phyloP scores from a whole-genome alignment of 306 rosid genomes.

The Rosa lucieae region DNA sequence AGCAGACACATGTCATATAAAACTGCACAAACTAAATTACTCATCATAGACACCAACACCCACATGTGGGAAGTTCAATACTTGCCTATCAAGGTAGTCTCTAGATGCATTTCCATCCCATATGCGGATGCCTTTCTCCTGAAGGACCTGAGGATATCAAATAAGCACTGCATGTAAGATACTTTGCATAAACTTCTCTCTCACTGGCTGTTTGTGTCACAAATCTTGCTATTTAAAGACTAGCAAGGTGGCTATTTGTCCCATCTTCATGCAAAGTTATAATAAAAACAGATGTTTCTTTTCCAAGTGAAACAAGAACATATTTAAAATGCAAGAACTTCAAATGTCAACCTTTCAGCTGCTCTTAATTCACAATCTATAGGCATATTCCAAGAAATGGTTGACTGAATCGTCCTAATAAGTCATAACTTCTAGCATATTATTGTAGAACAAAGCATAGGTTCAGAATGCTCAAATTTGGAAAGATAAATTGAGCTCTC shows the following conservation, averaged over 20 bases:
- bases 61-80: slow-evolving; percentile 21
- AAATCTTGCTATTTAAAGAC: background rate
- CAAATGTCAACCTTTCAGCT: background rate
- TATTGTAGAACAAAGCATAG: background rate
- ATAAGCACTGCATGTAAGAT: background rate
- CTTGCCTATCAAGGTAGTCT: slow-evolving; percentile 94
- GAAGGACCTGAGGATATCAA: slow-evolving; percentile 66
- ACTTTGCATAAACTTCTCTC: background rate
- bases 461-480: background rate
- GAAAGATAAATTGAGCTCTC: background rate
- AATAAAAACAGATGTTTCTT: background rate
- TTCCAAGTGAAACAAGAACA: background rate
- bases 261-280: background rate
- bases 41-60: slow-evolving; percentile 14
- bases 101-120: slow-evolving; percentile 99
- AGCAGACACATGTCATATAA: slow-evolving; percentile 24
- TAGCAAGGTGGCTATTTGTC: background rate
- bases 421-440: background rate
- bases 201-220: background rate
- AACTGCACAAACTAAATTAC: slow-evolving; percentile 19
- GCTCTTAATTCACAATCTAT: background rate
- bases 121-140: slow-evolving; percentile 80
- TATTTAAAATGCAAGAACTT: background rate
- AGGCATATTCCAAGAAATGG: background rate
- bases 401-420: background rate